Base-by-base conservation (phyloP, 2,329 filamentous ascomycete genomes). In the Talaromyces verruculosus region DNA sequence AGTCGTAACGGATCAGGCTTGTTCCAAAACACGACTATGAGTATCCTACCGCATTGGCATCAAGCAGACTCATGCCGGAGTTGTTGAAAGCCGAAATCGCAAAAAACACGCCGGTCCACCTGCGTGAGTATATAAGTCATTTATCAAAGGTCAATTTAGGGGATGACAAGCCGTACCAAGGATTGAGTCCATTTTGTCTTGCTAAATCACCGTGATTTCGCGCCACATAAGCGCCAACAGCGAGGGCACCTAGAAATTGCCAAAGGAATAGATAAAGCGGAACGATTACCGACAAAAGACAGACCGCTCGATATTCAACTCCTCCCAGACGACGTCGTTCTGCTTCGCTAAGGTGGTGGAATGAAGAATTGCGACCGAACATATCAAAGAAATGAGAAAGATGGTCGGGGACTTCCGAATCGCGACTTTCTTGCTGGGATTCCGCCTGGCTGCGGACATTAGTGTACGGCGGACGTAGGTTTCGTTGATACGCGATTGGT, bases 11-110 rank as follows among this genome's bases (percentile, higher is more conserved):
- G 8, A 51, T 51, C 47, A 51, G 47, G 5, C 13, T 51, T 51
- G 47, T 30, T 51, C 15, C 11, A 51, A 51, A 28, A 15, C 25
- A 51, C 25, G 13, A 51, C 22, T 51, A 8, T 17, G 47, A 28
- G 6, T 28, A 17, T 30, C 47, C 47, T 51, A 79, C 75, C 75
- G 84, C 83, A 65, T 84, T 84, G 19, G 80, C 80, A 70, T 84
- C 82, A 17, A 84, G 74, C 13, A 83, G 69, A 64, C 74, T 78
- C 81, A 84, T 82, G 53, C 82, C 82, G 17, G 76, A 81, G 67
- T 84, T 84, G 70, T 83, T 83, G 73, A 84, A 84, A 0, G 82
- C 83, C 28, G 80, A 82, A 2, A 83, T 76, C 0, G 81, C 82
- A 67, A 72, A 74, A 65, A 74, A 73, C 3, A 76, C 76, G 15